Evolutionary conservation across 768 basidiomycete genomes (phyloP), one percentile per base, ranked within the genome.

Genomic region (Phaeolepiota aurea): DNA sequence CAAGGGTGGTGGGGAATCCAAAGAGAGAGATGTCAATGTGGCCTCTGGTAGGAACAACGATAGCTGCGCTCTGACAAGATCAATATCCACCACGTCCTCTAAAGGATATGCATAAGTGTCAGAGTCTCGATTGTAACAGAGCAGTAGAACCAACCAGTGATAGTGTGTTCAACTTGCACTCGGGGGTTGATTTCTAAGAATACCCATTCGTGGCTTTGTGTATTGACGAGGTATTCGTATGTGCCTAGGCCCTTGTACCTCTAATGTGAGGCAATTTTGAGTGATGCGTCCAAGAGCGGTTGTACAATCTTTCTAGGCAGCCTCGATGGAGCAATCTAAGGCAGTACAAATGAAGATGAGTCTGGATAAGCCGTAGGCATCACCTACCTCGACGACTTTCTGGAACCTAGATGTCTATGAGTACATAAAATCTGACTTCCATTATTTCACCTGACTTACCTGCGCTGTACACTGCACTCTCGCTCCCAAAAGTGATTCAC

Each of bases 121-220:
- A 31, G 10, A 31, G 14, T 9, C 28, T 31, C 9, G 28, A 31
- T 31, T 10, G 9, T 14, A 9, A 10, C 33, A 35, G 18, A 35
- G 33, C 16, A 14, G 33, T 7, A 28, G 31, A 20, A 51, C 65
- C 28, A 51, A 80, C 85, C 86, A 42, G 90, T 89, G 50, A 92
- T 79, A 34, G 90, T 92, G 63, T 92, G 90, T 57, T 92, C 90
- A 56, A 93, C 90, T 58, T 93, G 90, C 41, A 92, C 86, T 60
- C 89, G 83, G 16, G 89, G 86, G 58, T 89, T 89, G 48, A 91
- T 88, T 58, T 91, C 88, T 48, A 92, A 84, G 60, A 92, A 92
- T 60, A 90, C 87, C 66, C 88, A 86, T 46, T 84, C 66, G 45
- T 76, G 74, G 51, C 74, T 71, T 48, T 81, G 74, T 52, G 54